phyloP scores from a whole-genome alignment of 2,329 filamentous ascomycete genomes.

The Ophiosphaerella narmari region DNA sequence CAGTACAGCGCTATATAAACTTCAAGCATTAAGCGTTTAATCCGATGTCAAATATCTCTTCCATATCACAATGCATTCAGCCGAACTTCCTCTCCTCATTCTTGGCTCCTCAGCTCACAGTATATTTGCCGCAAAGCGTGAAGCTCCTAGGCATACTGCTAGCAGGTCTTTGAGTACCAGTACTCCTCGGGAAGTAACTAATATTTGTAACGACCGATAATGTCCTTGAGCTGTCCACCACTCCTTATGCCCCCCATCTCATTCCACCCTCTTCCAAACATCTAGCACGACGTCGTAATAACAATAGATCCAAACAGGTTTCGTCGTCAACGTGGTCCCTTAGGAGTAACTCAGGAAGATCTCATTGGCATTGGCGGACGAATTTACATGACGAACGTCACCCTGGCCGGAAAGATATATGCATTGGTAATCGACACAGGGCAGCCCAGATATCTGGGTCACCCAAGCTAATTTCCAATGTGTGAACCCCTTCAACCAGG shows the following conservation, averaged over 20 bases:
- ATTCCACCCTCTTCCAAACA: conserved; percentile 14
- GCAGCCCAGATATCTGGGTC: conserved; percentile 34
- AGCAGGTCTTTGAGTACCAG: background rate
- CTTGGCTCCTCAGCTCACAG: background rate
- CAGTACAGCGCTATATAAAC: background rate
- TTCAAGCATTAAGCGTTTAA: background rate
- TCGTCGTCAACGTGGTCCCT: conserved; percentile 5
- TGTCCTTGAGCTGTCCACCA: conserved; percentile 12
- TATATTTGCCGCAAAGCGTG: conserved; percentile 1
- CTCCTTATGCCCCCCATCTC: conserved; percentile 2
- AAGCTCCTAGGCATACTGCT: conserved; percentile 8
- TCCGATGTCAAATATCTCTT: background rate
- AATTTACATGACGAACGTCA: conserved; percentile 38
- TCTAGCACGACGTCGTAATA: conserved; percentile 12
- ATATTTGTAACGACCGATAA: conserved; percentile 13
- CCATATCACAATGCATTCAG: conserved; percentile 7
- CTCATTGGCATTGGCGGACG: conserved; percentile 31
- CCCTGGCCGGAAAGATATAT: conserved; percentile 18
- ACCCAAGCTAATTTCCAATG: conserved; percentile 23
- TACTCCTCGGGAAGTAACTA: background rate
- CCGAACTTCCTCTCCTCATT: background rate
- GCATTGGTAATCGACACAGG: conserved; percentile 36
- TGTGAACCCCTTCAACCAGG: background rate
- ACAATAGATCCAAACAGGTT: background rate
- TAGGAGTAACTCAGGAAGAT: conserved; percentile 17